phyloP scores from a whole-genome alignment of 2,329 filamentous ascomycete species.

The Blastomyces percursus region DNA sequence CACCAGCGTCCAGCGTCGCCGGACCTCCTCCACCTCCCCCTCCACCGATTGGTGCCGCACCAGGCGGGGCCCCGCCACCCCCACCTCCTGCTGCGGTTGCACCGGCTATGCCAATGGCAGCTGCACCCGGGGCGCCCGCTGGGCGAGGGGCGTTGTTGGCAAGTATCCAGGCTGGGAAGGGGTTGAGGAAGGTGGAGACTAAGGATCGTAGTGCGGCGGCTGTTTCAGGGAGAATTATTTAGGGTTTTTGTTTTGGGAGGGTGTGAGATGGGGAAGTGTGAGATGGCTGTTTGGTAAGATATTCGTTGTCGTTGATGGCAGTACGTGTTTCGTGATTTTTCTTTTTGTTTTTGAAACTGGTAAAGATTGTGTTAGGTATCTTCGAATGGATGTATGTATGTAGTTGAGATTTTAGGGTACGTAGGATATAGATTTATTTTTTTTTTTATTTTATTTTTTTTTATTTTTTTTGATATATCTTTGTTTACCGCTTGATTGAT shows the following conservation, averaged over 20 bases:
- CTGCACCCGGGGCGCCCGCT: conserved; percentile 17
- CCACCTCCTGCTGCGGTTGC: conserved; percentile 27
- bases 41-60: conserved; percentile 26
- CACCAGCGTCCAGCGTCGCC: conserved; percentile 19
- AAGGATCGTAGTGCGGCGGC: conserved; percentile 69
- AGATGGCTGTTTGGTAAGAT: neutral
- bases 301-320: neutral
- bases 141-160: conserved; percentile 55
- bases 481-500: neutral
- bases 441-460: too few species aligned
- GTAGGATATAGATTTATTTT: neutral
- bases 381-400: neutral
- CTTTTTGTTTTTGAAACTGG: neutral
- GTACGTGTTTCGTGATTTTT: neutral
- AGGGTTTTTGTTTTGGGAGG: conserved; percentile 10
- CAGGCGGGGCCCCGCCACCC: conserved; percentile 26
- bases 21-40: conserved; percentile 33
- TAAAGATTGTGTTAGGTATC: neutral
- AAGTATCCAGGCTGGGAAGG: conserved; percentile 69
- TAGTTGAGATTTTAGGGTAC: neutral
- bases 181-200: conserved; percentile 77
- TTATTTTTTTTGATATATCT: neutral
- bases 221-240: conserved; percentile 63
- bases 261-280: neutral
- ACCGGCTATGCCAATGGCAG: conserved; percentile 28